A percentile compares a stretch with the other conserved stretches of the same genome.
phyloP scores from a whole-genome alignment of 768 basidiomycete genomes.

The Stropharia rugosoannulata region DNA sequence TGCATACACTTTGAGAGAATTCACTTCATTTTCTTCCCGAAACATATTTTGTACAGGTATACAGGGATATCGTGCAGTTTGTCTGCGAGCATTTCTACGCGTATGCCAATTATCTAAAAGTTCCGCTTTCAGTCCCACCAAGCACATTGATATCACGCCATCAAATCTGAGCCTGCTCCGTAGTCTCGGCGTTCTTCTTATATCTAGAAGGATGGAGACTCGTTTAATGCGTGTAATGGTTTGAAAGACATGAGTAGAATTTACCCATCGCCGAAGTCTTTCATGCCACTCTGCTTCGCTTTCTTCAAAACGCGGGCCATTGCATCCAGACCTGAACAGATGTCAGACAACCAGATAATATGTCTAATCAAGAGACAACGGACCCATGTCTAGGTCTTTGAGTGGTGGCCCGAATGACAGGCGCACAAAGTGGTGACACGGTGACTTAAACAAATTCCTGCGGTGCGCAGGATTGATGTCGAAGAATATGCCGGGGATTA shows the following conservation, averaged over 20 bases:
- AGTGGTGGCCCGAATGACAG: constrained; percentile 85
- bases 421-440: constrained; percentile 88
- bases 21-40: too few relatives aligned
- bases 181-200: constrained; percentile 17
- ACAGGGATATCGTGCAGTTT: neutral
- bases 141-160: neutral
- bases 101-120: neutral
- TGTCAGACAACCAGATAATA: neutral
- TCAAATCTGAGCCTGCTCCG: constrained; percentile 21
- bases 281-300: constrained; percentile 60
- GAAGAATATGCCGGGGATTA: constrained; percentile 90
- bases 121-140: neutral
- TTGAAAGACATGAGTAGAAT: neutral
- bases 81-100: too few relatives aligned
- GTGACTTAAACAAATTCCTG: constrained; percentile 86
- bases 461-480: constrained; percentile 82
- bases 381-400: constrained; percentile 76
- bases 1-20: neutral
- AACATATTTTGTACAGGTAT: neutral
- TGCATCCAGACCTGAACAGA: constrained; percentile 69
- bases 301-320: constrained; percentile 77
- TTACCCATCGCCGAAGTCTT: constrained; percentile 66
- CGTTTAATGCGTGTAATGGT: neutral
- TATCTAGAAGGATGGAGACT: constrained; percentile 23
- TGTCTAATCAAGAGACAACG: constrained; percentile 5